Evolutionary conservation across 768 basidiomycete species (phyloP).

Genomic region (Grammothele lineata): DNA sequence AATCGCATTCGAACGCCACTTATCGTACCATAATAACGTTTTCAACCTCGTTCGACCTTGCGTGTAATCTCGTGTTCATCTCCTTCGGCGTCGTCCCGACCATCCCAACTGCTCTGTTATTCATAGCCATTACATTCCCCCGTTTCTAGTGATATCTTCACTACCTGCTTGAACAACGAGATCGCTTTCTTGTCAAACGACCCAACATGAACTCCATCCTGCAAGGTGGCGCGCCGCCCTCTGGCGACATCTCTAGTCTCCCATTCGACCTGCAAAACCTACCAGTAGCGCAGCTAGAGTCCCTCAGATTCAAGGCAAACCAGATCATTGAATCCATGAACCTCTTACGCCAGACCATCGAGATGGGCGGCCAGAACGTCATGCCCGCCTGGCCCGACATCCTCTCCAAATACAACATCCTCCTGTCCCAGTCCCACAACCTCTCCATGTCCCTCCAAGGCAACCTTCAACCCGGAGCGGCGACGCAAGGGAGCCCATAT

Average conservation of each 20-base stretch:
- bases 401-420: slow-evolving; percentile 78
- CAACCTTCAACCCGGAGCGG: slow-evolving; percentile 15
- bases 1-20: too few species aligned
- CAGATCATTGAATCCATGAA: slow-evolving; percentile 79
- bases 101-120: too few species aligned
- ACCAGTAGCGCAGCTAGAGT: slow-evolving; percentile 70
- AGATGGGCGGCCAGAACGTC: slow-evolving; percentile 46
- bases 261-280: slow-evolving; percentile 33
- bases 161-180: too few species aligned
- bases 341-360: slow-evolving; percentile 58
- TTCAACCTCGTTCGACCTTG: too few species aligned
- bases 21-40: too few species aligned
- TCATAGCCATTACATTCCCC: too few species aligned
- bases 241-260: slow-evolving; percentile 7
- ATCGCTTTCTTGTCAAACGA: too few species aligned
- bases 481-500: slow-evolving; percentile 40
- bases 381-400: slow-evolving; percentile 88
- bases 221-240: too few species aligned
- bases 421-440: slow-evolving; percentile 78
- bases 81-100: too few species aligned
- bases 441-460: slow-evolving; percentile 61
- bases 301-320: slow-evolving; percentile 68
- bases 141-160: too few species aligned
- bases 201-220: too few species aligned
- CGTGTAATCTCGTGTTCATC: too few species aligned